phyloP scores from a whole-genome alignment of 2,329 filamentous ascomycete genomes.

The Didymella pinodella region DNA sequence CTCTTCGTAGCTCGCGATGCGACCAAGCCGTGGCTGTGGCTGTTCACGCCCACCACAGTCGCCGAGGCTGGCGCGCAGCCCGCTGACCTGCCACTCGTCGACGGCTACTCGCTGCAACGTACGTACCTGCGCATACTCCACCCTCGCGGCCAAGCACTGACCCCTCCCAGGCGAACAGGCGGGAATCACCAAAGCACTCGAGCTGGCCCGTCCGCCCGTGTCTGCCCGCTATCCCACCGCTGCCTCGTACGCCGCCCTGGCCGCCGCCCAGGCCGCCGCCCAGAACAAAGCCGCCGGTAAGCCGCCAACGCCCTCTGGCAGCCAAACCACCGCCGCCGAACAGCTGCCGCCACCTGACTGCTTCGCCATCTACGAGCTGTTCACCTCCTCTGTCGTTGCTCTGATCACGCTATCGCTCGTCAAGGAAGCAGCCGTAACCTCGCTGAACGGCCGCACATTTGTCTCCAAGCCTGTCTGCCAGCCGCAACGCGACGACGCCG shows the following conservation, averaged over 20 bases:
- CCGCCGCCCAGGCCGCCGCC: constrained; percentile 26
- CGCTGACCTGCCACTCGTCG: constrained; percentile 36
- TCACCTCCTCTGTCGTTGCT: constrained; percentile 49
- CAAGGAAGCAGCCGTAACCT: constrained; percentile 42
- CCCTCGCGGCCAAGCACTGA: constrained; percentile 36
- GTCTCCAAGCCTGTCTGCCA: constrained; percentile 33
- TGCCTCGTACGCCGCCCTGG: constrained; percentile 31
- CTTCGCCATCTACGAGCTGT: constrained; percentile 49
- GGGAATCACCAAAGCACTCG: constrained; percentile 45
- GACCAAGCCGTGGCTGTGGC: constrained; percentile 45
- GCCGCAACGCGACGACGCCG: constrained; percentile 14
- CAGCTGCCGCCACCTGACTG: constrained; percentile 38
- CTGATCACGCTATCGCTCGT: constrained; percentile 47
- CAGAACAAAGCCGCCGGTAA: constrained; percentile 21
- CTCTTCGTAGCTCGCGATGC: constrained; percentile 45
- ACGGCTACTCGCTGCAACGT: constrained; percentile 45
- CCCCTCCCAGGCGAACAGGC: constrained; percentile 40
- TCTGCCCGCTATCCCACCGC: constrained; percentile 34
- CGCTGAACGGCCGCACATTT: constrained; percentile 51
- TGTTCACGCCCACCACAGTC: constrained; percentile 40
- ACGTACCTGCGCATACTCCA: constrained; percentile 11
- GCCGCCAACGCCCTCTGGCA: constrained; percentile 5
- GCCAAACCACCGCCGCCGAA: not conserved
- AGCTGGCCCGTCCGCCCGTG: constrained; percentile 44
- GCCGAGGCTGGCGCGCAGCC: constrained; percentile 34